phyloP scores from a whole-genome alignment of 2,329 filamentous ascomycete genomes.

The Thelonectria blattea region DNA sequence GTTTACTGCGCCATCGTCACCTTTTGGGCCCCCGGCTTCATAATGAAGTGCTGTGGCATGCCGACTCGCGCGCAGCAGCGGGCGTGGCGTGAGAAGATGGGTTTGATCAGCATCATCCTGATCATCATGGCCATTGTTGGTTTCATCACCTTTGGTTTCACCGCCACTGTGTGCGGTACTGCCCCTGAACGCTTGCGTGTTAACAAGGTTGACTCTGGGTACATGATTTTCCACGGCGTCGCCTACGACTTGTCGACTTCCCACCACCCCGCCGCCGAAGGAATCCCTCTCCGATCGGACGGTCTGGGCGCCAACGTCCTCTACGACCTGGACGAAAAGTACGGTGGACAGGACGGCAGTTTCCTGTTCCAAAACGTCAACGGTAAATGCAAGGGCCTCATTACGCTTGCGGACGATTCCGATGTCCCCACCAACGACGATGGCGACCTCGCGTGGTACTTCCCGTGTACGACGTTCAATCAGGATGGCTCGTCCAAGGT shows the following conservation, averaged over 20 bases:
- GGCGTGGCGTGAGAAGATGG: constrained; percentile 98
- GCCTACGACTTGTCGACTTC: constrained; percentile 85
- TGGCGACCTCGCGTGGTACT: constrained; percentile 90
- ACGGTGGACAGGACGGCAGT: constrained; percentile 90
- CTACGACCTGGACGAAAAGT: constrained; percentile 81
- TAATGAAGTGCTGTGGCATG: constrained; percentile 86
- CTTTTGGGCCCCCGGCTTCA: constrained; percentile 89
- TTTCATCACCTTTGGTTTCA: constrained; percentile 97
- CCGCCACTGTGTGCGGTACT: constrained; percentile 79
- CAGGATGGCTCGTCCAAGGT: constrained; percentile 86
- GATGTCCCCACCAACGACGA: constrained; percentile 78
- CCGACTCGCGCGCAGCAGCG: constrained; percentile 83
- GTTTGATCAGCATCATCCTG: constrained; percentile 90
- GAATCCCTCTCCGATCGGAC: constrained; percentile 66
- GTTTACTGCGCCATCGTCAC: constrained; percentile 94
- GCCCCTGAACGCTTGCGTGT: constrained; percentile 76
- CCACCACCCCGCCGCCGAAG: constrained; percentile 78
- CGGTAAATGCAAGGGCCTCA: constrained; percentile 90
- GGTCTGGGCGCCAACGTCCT: constrained; percentile 75
- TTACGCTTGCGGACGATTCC: constrained; percentile 72
- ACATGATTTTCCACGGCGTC: constrained; percentile 95
- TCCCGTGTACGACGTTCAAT: constrained; percentile 89
- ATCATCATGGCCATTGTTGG: constrained; percentile 88
- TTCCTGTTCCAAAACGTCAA: constrained; percentile 99
- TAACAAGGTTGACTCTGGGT: constrained; percentile 81